Conservation (phyloP, 305 asterid species). For the Ajuga reptans region DNA sequence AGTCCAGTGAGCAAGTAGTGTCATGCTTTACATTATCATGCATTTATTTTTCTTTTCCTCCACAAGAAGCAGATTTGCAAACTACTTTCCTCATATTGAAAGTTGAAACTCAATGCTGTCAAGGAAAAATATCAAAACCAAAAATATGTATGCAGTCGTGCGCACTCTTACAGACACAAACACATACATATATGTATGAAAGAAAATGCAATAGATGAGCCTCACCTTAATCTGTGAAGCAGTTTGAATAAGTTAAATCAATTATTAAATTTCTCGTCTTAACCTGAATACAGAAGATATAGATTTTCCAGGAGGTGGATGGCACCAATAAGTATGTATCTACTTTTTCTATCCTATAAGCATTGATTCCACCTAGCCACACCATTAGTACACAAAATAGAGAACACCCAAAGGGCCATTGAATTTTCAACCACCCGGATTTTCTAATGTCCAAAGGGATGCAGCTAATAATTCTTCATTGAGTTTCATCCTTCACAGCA, state of each 20-base stretch:
- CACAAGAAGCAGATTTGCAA: not conserved
- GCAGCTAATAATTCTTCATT: conserved; percentile 1
- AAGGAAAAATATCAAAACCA: not conserved
- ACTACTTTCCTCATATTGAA: not conserved
- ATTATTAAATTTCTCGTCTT: not conserved
- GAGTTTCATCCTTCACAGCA: conserved; percentile 14
- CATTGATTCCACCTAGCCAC: not conserved
- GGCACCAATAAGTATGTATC: not conserved
- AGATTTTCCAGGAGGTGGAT: not conserved
- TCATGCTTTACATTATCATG: not conserved
- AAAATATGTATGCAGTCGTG: not conserved
- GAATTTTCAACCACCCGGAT: not conserved
- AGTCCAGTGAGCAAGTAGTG: conserved; percentile 1
- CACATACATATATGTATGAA: not conserved
- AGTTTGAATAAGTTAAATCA: not conserved
- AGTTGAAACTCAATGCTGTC: not conserved
- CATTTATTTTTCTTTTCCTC: not conserved
- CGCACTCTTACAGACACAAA: not conserved
- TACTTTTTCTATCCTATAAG: not conserved
- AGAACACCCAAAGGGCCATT: conserved; percentile 5
- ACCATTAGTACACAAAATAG: conserved; percentile 3
- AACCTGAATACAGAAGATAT: conserved; percentile 9
- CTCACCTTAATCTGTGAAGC: not conserved
- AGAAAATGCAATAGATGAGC: not conserved
- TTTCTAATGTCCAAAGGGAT: conserved; percentile 14